Evolutionary conservation across 768 basidiomycete genomes (phyloP), one percentile per base, ranked within the genome.

Genomic region (Kwoniella bestiolae): DNA sequence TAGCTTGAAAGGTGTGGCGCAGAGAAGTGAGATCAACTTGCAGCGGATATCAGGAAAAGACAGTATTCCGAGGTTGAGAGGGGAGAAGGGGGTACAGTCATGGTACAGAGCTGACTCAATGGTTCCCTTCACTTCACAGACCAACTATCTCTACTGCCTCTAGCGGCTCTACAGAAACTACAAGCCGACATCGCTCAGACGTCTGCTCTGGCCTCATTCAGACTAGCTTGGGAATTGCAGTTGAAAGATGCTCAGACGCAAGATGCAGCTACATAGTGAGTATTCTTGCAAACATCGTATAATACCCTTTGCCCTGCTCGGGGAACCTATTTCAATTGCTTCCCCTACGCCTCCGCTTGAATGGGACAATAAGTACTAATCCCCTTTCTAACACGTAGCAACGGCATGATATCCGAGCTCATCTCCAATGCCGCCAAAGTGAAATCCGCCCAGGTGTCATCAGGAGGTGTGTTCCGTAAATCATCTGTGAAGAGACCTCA

Each of bases 391-490:
- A 12, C 25, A 89, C 88, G 38, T 90, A 96, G 83, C 90, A 94
- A 96, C 80, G 89, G 88, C 16, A 84, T 94, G 63, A 96, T 96
- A 65, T 94, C 89, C 28, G 92, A 92, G 77, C 83, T 96, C 55
- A 92, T 96, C n/a, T 88, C 88, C 46, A 92, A 95, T 80, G 93
- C 94, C 0, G 81, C 81, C 49, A 81, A 81, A 62, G 74, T 78
- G 16, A 82, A 82, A 69, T 74, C 75, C n/a, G 75, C 77, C 1
- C 75, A 77, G 55, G 64, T 72, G 1, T 47, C 59, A 5, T 64
- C 68, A 26, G 76, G 78, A 4, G 77, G 77, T 2, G 71, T 81
- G 16, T 81, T 81, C 63, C 51, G 77, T 21, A 26, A 70, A 26
- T 46, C 69, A 14, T 76, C 74, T 21, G 44, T 34, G 5, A 72